Evolutionary conservation across 1,284 basidiomycete species (phyloP), one percentile per base, ranked within the genome.

Genomic region (Tylopilus orsonianus): DNA sequence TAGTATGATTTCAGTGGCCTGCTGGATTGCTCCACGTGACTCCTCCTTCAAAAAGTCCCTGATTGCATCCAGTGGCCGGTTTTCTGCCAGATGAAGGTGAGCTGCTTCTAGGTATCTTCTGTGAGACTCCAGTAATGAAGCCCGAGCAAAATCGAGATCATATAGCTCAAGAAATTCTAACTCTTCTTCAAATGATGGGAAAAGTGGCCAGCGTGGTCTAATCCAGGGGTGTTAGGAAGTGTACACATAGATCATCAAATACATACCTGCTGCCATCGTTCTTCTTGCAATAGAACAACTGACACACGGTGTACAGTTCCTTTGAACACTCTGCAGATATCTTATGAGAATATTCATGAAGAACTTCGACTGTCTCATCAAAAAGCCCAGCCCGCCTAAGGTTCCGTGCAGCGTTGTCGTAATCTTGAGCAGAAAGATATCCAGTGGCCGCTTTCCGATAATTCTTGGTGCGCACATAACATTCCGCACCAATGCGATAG

Each of bases 151-250:
- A 48, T 81, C 77, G 5, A 87, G 69, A 19, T 75, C 77, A 41
- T 73, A 75, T 12, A 80, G 74, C 47, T 82, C 76, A 38, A 82
- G 71, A 50, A 81, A 87, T 35, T 80, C 74, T 8, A 85, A 52
- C 14, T 74, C 71, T 10, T 84, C 78, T 19, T 86, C 77, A 0
- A 70, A 60, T 1, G 74, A 69, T 0, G 65, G 53, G 56, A 87
- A 88, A 0, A 87, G 62, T 4, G 8, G 78, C 72, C 67, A 77
- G 18, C 18, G 48, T 20, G 65, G 67, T 72, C 54, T 85, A 80
- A 52, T 10, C 8, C 33, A 30, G n/a, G 22, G 4, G 14, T 5
- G 14, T 59, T 26, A 49, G 43, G 12, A 32, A n/a, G 16, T n/a
- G n/a, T 16, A 40, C 18, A 49, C 29, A 20, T 1, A 33, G 16